Evolutionary conservation across 768 basidiomycete genomes (phyloP), one percentile per base, ranked within the genome.

Genomic region (Phallus indusiatus): DNA sequence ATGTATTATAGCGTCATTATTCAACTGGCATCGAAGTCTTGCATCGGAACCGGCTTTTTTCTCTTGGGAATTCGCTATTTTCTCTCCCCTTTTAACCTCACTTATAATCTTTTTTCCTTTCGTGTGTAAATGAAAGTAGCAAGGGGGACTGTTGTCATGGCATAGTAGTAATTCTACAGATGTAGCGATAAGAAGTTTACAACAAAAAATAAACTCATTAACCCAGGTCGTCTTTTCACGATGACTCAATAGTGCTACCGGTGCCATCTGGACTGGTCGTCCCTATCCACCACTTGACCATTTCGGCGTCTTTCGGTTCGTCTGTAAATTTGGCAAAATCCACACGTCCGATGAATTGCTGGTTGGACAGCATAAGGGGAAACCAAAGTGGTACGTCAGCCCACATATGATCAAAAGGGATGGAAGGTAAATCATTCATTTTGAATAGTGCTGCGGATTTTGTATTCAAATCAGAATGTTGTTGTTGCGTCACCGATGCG

Each of bases 331-430:
- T 60, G 2, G 49, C 64, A 54, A 78, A 76, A 63, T 83, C 81
- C 0, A 73, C 75, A 0, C 81, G 72, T 6, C 81, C 81, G n/a
- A 76, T 67, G 58, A 82, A 82, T 20, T 56, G 67, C 17, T 66
- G 68, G 9, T 71, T 69, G 7, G 70, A 64, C 7, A 79, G 68
- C 48, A 93, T 75, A 16, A 81, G 70, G 8, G 88, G 86, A 47
- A 90, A 63, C 90, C 90, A 92, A 61, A 79, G 67, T 12, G 70
- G 62, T 63, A 91, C 90, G 53, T 82, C 81, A 1, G 78, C 80
- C 80, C 81, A 82, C 81, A 81, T 80, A 47, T 74, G 67, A 33
- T 77, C 76, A 66, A 81, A 86, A 0, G 90, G 90, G 33, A 91
- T 81, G 0, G 71, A 64, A 24, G 72, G 68, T 5, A 72, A 54